Evolutionary conservation across 257 asterid species (phyloP).

Genomic region (Nicotiana benthamiana): DNA sequence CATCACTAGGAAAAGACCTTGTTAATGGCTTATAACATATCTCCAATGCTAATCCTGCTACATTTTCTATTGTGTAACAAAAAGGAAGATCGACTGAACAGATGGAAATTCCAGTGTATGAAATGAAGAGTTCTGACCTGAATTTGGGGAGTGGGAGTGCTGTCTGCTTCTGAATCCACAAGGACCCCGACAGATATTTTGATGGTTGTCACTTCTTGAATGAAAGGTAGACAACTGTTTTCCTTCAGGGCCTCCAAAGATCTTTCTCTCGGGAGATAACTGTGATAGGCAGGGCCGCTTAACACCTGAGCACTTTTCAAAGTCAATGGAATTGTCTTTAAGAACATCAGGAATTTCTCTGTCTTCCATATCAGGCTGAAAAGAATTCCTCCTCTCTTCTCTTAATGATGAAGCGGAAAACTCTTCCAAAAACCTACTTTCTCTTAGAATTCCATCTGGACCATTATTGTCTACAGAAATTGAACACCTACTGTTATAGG

Average conservation of each 20-base stretch:
- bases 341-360: conserved; percentile 13
- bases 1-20: conserved; percentile 27
- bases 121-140: conserved; percentile 36
- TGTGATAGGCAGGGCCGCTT: conserved; percentile 14
- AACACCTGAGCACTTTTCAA: conserved; percentile 13
- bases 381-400: conserved; percentile 30
- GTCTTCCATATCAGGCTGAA: conserved; percentile 28
- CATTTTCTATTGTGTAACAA: conserved; percentile 36
- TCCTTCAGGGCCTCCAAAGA: conserved; percentile 10
- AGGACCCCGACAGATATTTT: conserved; percentile 18
- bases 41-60: conserved; percentile 30
- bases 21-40: conserved; percentile 23
- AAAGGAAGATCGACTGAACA: conserved; percentile 30
- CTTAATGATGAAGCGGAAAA: conserved; percentile 31
- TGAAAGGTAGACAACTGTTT: conserved; percentile 25
- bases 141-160: conserved; percentile 27
- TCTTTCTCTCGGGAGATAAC: conserved; percentile 14
- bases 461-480: conserved; percentile 28
- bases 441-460: conserved; percentile 27
- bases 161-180: conserved; percentile 38
- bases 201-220: conserved; percentile 30
- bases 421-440: conserved; percentile 40
- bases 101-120: conserved; percentile 32
- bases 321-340: conserved; percentile 21
- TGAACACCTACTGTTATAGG: conserved; percentile 31